Evolutionary conservation across 2,329 filamentous ascomycete genomes (phyloP), one percentile per base, ranked within the genome.

Genomic region (Neoarthrinium moseri): DNA sequence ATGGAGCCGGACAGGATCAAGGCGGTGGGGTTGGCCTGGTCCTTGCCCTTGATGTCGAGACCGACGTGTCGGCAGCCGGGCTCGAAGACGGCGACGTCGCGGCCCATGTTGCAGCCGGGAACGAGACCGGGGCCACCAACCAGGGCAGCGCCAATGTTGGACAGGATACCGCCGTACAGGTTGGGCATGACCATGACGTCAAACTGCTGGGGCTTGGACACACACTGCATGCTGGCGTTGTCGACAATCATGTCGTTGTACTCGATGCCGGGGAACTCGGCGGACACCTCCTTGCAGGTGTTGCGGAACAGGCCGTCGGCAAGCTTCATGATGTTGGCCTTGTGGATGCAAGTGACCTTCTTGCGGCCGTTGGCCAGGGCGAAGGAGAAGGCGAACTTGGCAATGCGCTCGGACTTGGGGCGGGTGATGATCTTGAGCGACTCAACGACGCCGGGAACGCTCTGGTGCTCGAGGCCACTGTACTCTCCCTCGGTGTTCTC

Each of bases 261-360:
- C 79, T 96, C 89, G 60, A 99, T 81, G 53, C 89, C 95, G 50
- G 94, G 92, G 78, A 94, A 99, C 71, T 96, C 90, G 78, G 95
- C 88, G 57, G 91, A 89, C 58, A 94, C 85, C 64, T 85, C 81
- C 78, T 95, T 90, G 81, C 97, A 95, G 59, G 94, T 97, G 77
- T 86, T 92, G 70, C 94, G 88, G 89, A 99, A 99, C 47, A 99
- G 88, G 73, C 94, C 94, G 62, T 99, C 94, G 69, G 91, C 92
- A 49, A 99, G 82, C 83, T 99, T 99, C 94, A 99, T 99, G 78
- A 99, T 99, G 82, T 99, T 99, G 75, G 94, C 94, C 83, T 99
- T 99, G 87, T 99, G 94, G 68, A 99, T 97, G 78, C 92, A 96
- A 58, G 94, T 97, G 48, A 99, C 90, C 87, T 97, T 97, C 81